Percentiles rank a stretch among this genome's conserved stretches.
These are phyloP conservation scores for Nemania sp. DNA, from an alignment of 2,329 filamentous ascomycete species.

Conservation along the genomic window DNA sequence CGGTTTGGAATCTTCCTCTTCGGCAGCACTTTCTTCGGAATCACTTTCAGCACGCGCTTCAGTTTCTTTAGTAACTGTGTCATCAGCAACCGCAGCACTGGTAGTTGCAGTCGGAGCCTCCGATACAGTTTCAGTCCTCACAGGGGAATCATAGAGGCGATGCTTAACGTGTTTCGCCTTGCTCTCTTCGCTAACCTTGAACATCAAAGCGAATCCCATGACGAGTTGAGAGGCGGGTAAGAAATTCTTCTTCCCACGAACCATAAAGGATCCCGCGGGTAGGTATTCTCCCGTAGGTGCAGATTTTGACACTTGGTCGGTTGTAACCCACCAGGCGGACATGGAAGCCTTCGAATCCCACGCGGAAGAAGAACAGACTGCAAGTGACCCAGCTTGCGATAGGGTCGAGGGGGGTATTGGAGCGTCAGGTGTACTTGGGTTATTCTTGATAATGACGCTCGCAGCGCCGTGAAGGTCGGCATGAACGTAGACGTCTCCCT, in stretches of 20 bases:
- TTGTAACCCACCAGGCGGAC: slow-evolving; percentile 95
- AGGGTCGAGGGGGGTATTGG: slow-evolving; percentile 93
- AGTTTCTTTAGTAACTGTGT: slow-evolving; percentile 38
- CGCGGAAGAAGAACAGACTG: slow-evolving; percentile 85
- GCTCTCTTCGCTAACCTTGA: slow-evolving; percentile 89
- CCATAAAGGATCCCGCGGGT: slow-evolving; percentile 79
- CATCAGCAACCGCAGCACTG: slow-evolving; percentile 16
- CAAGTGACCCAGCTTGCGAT: slow-evolving; percentile 87
- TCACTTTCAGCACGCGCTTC: slow-evolving; percentile 50
- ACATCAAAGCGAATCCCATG: slow-evolving; percentile 88
- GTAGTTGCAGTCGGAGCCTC: slow-evolving; percentile 24
- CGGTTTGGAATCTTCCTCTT: slow-evolving; percentile 45
- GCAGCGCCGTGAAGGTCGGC: slow-evolving; percentile 88
- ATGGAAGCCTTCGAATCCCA: slow-evolving; percentile 98
- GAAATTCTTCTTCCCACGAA: slow-evolving; percentile 90
- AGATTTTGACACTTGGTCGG: slow-evolving; percentile 90
- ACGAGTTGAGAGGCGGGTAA: slow-evolving; percentile 88
- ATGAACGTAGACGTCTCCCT: slow-evolving; percentile 92
- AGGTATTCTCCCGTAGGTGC: slow-evolving; percentile 84
- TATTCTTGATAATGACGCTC: slow-evolving; percentile 92
- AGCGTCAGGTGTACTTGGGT: slow-evolving; percentile 78
- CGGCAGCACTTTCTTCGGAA: slow-evolving; percentile 42
- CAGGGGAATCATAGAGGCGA: slow-evolving; percentile 56
- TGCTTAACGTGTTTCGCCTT: slow-evolving; percentile 84
- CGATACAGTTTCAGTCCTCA: slow-evolving; percentile 29